Evolutionary conservation across 2,329 filamentous ascomycete species (phyloP).

Genomic region (Chaetoscypha palmicola): DNA sequence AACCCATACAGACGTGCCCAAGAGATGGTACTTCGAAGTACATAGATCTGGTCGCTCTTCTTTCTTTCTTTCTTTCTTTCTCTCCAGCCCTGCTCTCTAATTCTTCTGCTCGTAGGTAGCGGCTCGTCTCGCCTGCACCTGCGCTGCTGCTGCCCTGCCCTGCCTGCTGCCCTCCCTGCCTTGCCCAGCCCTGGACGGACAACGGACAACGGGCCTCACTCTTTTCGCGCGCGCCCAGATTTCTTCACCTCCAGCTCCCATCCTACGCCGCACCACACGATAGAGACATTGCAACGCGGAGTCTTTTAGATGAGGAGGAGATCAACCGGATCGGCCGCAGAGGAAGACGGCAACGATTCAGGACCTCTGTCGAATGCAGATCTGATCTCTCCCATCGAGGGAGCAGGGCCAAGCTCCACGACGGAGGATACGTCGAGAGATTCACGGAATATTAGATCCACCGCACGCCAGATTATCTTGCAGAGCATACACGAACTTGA

Average conservation of each 20-base stretch:
- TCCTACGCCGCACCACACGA: conserved; percentile 5
- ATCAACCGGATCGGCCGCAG: conserved; percentile 31
- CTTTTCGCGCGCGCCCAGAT: conserved; percentile 5
- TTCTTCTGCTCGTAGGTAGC: no score
- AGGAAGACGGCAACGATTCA: conserved; percentile 31
- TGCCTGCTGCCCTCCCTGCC: not conserved
- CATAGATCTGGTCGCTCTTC: no score
- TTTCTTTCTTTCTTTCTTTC: no score
- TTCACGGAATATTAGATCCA: conserved; percentile 15
- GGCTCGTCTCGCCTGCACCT: not conserved
- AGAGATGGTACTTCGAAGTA: no score
- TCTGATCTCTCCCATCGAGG: conserved; percentile 14
- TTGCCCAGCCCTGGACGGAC: not conserved
- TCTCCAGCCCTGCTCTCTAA: no score
- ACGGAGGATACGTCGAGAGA: conserved; percentile 15
- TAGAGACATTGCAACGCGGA: conserved; percentile 19
- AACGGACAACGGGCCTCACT: not conserved
- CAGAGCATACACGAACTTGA: conserved; percentile 27
- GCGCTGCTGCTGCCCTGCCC: not conserved
- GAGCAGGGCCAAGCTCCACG: conserved; percentile 12
- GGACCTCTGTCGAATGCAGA: conserved; percentile 16
- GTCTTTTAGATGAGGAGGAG: conserved; percentile 32
- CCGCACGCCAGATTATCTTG: conserved; percentile 17
- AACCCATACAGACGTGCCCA: no score
- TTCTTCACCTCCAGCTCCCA: conserved; percentile 3